These are phyloP conservation scores for Glycine latifolia DNA, from an alignment of 306 rosid species.

Conservation along the genomic window DNA sequence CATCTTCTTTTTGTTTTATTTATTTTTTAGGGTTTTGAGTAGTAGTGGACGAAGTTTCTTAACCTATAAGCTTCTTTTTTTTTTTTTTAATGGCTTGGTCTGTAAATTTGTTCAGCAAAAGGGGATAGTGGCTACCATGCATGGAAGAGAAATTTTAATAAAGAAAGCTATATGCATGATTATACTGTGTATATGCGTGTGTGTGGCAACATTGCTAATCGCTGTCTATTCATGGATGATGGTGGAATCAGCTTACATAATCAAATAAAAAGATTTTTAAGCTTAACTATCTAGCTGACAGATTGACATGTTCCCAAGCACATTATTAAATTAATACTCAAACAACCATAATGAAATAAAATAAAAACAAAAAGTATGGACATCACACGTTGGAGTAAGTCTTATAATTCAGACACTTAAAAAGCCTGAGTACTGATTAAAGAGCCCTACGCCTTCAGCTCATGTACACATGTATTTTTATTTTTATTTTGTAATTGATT, in stretches of 20 bases:
- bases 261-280: constrained; percentile 38
- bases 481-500: no score
- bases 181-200: constrained; percentile 27
- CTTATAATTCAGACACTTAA: background rate
- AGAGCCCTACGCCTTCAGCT: background rate
- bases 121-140: constrained; percentile 69
- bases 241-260: constrained; percentile 58
- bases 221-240: constrained; percentile 46
- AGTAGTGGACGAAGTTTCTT: constrained; percentile 76
- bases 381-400: constrained; percentile 22
- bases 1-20: constrained; percentile 93
- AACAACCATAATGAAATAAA: constrained; percentile 16
- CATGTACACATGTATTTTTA: background rate
- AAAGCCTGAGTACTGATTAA: background rate
- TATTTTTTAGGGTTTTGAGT: constrained; percentile 78
- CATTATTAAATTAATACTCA: constrained; percentile 6
- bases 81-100: constrained; percentile 52
- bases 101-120: constrained; percentile 53
- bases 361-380: background rate
- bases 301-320: constrained; percentile 31
- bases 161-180: constrained; percentile 23
- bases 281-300: constrained; percentile 40
- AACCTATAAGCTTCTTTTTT: constrained; percentile 70
- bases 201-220: constrained; percentile 46
- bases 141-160: background rate